Evolutionary conservation across 2,329 filamentous ascomycete species (phyloP).

Genomic region (Cladosporium sp.): DNA sequence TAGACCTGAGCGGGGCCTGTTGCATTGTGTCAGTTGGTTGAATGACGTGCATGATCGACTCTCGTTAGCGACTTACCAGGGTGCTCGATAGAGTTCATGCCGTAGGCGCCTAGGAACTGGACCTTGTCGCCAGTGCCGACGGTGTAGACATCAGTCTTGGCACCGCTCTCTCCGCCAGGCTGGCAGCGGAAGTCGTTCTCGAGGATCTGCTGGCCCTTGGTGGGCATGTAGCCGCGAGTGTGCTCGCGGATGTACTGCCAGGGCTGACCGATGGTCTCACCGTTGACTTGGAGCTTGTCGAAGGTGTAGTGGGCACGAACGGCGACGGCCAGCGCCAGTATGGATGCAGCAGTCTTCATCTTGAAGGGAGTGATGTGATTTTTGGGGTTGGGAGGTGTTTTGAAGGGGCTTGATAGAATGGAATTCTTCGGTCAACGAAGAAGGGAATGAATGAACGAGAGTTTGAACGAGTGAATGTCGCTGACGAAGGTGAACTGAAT

Average conservation of each 20-base stretch:
- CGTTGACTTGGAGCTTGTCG: conserved; percentile 45
- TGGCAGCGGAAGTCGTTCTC: conserved; percentile 29
- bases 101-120: conserved; percentile 22
- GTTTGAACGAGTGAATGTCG: conserved; percentile 12
- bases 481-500: conserved; percentile 9
- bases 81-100: conserved; percentile 26
- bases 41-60: background rate
- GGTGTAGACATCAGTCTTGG: conserved; percentile 37
- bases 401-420: background rate
- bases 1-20: conserved; percentile 23
- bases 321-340: conserved; percentile 32
- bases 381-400: background rate
- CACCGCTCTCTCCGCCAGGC: conserved; percentile 26
- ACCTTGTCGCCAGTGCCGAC: conserved; percentile 25
- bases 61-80: conserved; percentile 27
- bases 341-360: conserved; percentile 37
- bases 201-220: conserved; percentile 33
- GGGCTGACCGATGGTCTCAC: conserved; percentile 37
- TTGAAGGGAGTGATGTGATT: conserved; percentile 24
- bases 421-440: conserved; percentile 20
- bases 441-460: conserved; percentile 2
- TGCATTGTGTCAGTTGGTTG: background rate
- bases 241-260: conserved; percentile 49
- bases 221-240: conserved; percentile 27
- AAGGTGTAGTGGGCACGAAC: conserved; percentile 39